phyloP scores from a whole-genome alignment of 495 filamentous ascomycete genomes.

The Trypethelium eluteriae region DNA sequence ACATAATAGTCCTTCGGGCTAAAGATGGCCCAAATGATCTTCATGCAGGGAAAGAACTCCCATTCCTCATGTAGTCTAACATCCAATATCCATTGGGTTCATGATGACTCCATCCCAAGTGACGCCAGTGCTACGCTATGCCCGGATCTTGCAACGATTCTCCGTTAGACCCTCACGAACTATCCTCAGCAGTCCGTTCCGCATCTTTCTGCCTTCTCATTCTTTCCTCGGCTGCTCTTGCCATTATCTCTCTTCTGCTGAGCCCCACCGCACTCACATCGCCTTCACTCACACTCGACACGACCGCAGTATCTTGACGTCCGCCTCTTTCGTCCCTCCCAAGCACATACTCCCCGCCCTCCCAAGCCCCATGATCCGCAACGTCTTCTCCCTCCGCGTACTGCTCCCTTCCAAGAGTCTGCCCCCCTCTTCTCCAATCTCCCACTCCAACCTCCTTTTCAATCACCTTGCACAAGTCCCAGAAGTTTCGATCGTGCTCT shows the following conservation, averaged over 20 bases:
- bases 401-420: constrained; percentile 51
- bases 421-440: constrained; percentile 67
- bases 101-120: too few relatives aligned
- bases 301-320: constrained; percentile 27
- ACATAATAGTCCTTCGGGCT: too few relatives aligned
- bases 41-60: too few relatives aligned
- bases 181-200: not conserved
- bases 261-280: constrained; percentile 29
- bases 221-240: constrained; percentile 67
- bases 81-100: too few relatives aligned
- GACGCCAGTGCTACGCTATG: too few relatives aligned
- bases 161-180: not conserved
- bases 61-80: too few relatives aligned
- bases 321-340: constrained; percentile 44
- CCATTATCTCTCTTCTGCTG: constrained; percentile 63
- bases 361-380: constrained; percentile 77
- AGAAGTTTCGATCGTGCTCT: constrained; percentile 79
- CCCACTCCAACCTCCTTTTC: constrained; percentile 74
- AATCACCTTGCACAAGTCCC: constrained; percentile 75
- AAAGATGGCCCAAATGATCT: too few relatives aligned
- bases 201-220: constrained; percentile 47
- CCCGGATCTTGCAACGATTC: not conserved
- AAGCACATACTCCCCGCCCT: constrained; percentile 77
- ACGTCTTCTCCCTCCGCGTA: constrained; percentile 47
- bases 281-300: constrained; percentile 14